Evolutionary conservation across 2,329 filamentous ascomycete genomes (phyloP).

Genomic region (Ilyonectria mors-panacis): DNA sequence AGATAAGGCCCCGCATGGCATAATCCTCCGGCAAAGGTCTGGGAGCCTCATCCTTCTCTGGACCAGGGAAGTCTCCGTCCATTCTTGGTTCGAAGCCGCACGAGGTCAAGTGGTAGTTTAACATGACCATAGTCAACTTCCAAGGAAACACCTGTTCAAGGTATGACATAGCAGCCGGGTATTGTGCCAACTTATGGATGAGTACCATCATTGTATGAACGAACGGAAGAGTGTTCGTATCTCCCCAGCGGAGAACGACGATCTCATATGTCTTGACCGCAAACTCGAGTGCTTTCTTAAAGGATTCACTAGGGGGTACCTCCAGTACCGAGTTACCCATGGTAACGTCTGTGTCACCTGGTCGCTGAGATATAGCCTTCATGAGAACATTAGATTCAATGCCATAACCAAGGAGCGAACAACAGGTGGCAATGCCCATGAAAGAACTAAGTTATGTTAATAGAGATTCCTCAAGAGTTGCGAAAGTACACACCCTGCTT

Average conservation of each 20-base stretch:
- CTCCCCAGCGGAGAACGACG: constrained; percentile 66
- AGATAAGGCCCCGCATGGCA: constrained; percentile 74
- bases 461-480: not conserved
- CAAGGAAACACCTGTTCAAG: constrained; percentile 67
- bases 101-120: constrained; percentile 55
- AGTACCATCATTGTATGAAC: constrained; percentile 75
- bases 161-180: constrained; percentile 58
- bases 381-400: constrained; percentile 62
- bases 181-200: constrained; percentile 61
- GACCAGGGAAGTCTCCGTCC: constrained; percentile 63
- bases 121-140: constrained; percentile 57
- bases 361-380: constrained; percentile 53
- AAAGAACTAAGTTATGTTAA: constrained; percentile 47
- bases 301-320: constrained; percentile 43
- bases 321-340: constrained; percentile 46
- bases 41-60: constrained; percentile 58
- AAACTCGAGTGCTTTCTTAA: constrained; percentile 58
- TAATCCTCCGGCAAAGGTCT: constrained; percentile 79
- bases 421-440: constrained; percentile 51
- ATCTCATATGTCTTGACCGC: constrained; percentile 61
- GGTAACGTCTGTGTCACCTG: constrained; percentile 45
- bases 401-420: constrained; percentile 54
- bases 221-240: constrained; percentile 73
- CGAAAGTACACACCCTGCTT: constrained; percentile 56
- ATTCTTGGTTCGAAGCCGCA: constrained; percentile 54